phyloP scores from a whole-genome alignment of 2,329 filamentous ascomycete species.

The Diaporthe eres region DNA sequence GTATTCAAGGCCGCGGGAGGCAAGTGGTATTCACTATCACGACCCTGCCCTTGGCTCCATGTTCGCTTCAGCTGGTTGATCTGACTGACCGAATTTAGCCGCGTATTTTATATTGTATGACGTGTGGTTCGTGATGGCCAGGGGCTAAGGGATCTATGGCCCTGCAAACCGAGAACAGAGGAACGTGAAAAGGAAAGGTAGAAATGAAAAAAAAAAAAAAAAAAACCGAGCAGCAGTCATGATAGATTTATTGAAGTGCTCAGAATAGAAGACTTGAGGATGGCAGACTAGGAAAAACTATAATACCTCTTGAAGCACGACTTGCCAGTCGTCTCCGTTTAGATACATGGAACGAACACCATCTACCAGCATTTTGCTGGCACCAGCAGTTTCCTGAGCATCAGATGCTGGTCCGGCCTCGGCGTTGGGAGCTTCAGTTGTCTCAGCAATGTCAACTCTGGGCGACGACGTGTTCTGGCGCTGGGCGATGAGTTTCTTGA shows the following conservation, averaged over 20 bases:
- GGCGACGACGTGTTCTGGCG: constrained; percentile 20
- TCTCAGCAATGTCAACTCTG: not conserved
- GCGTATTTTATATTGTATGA: not conserved
- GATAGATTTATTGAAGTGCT: not conserved
- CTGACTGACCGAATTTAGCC: constrained; percentile 35
- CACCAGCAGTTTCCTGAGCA: constrained; percentile 7
- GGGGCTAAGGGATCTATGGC: not conserved
- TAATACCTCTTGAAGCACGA: constrained; percentile 46
- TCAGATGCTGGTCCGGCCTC: not conserved
- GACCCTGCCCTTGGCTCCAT: constrained; percentile 41
- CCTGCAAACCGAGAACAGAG: too few species aligned
- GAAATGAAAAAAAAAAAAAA: not conserved
- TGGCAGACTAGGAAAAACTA: not conserved
- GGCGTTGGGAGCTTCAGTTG: not conserved
- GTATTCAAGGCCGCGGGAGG: constrained; percentile 48
- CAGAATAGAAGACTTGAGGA: not conserved
- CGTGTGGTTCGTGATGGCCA: not conserved
- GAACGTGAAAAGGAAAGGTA: not conserved
- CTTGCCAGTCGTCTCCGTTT: constrained; percentile 45
- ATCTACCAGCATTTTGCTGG: constrained; percentile 44
- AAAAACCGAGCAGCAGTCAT: not conserved
- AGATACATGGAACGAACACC: constrained; percentile 46
- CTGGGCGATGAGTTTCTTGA: constrained; percentile 43
- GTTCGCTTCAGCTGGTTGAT: constrained; percentile 47
- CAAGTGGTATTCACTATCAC: constrained; percentile 35